phyloP scores from a whole-genome alignment of 2,329 filamentous ascomycete species.

The Talaromyces islandicus region DNA sequence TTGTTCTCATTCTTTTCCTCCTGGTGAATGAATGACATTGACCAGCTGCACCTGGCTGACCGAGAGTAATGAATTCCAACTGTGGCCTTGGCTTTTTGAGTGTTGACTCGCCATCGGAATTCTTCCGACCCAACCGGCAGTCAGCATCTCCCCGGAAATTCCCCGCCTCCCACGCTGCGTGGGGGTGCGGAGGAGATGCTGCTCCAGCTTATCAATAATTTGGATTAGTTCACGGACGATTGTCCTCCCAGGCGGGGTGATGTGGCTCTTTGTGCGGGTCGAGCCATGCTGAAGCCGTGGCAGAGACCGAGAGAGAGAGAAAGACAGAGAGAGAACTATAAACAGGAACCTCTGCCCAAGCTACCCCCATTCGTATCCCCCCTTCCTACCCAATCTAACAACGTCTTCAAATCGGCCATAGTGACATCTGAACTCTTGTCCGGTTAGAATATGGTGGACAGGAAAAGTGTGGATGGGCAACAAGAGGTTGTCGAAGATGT shows the following conservation, averaged over 20 bases:
- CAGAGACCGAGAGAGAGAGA: not conserved
- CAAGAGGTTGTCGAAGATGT: conserved; percentile 2
- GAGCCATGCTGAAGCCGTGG: not conserved
- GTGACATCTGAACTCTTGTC: not conserved
- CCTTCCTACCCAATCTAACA: not conserved
- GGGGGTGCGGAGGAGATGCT: not conserved
- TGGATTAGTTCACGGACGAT: not conserved
- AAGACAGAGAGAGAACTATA: not conserved
- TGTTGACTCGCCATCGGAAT: not conserved
- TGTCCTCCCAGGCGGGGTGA: not conserved
- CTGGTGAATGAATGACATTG: no score
- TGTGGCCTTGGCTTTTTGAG: not conserved
- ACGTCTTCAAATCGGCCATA: not conserved
- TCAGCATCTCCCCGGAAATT: not conserved
- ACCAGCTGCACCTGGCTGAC: no score
- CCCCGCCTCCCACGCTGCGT: not conserved
- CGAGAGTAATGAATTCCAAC: not conserved
- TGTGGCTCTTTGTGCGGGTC: not conserved
- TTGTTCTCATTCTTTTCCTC: no score
- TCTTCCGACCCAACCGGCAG: not conserved
- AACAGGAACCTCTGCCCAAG: not conserved
- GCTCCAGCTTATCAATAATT: not conserved
- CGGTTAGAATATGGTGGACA: not conserved
- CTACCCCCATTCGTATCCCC: not conserved
- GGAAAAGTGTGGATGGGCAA: conserved; percentile 1